phyloP scores from a whole-genome alignment of 371 early-diverging fungal species.

The Mucor plumbeus region DNA sequence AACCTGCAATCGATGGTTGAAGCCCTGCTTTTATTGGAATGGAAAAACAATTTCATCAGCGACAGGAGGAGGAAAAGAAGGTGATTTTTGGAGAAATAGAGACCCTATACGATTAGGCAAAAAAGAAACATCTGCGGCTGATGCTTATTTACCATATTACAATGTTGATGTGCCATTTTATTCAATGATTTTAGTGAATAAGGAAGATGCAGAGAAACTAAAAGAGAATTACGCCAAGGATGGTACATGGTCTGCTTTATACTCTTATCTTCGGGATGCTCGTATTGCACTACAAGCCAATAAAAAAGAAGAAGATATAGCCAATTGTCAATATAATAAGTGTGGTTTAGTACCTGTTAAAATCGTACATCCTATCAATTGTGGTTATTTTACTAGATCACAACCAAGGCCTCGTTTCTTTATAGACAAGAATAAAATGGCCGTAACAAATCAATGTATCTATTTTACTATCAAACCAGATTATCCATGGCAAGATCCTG shows the following conservation, averaged over 20 bases:
- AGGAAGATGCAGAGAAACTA: slow-evolving; percentile 54
- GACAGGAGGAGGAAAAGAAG: slow-evolving; percentile 49
- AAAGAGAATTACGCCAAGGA: slow-evolving; percentile 36
- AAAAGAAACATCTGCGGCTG: slow-evolving; percentile 68
- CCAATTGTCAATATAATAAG: slow-evolving; percentile 61
- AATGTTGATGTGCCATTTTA: slow-evolving; percentile 29
- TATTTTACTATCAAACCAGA: slow-evolving; percentile 56
- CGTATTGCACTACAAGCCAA: slow-evolving; percentile 46
- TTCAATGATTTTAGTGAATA: slow-evolving; percentile 63
- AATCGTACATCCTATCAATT: slow-evolving; percentile 70
- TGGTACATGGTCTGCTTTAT: slow-evolving; percentile 37
- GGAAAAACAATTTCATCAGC: slow-evolving; percentile 51
- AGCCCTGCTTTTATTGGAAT: slow-evolving; percentile 71
- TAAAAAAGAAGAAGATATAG: slow-evolving; percentile 48
- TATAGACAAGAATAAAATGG: slow-evolving; percentile 42
- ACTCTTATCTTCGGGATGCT: slow-evolving; percentile 51
- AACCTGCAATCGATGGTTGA: slow-evolving; percentile 53
- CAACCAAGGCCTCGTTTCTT: slow-evolving; percentile 68
- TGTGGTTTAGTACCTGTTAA: slow-evolving; percentile 63
- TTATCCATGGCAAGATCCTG: slow-evolving; percentile 30
- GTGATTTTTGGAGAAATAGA: slow-evolving; percentile 58
- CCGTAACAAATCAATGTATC: slow-evolving; percentile 67
- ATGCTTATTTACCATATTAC: slow-evolving; percentile 58
- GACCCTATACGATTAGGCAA: slow-evolving; percentile 61
- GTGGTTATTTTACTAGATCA: slow-evolving; percentile 64